Base-by-base conservation (phyloP, 129 eudicot genomes). In the Helichrysum umbraculigerum region DNA sequence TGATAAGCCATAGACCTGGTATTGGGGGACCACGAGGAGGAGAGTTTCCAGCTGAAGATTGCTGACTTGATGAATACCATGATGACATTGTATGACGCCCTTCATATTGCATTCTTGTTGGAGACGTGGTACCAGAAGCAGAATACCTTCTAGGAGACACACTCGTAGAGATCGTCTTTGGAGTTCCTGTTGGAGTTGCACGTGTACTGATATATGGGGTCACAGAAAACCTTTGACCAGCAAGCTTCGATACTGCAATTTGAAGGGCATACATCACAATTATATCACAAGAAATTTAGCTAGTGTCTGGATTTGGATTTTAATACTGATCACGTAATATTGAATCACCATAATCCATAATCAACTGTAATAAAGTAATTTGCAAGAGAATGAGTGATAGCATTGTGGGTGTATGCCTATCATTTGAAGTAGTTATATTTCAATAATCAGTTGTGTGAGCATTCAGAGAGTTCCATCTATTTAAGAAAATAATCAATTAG, bases 1-100 rank as follows among this genome's bases (percentile, higher is more conserved):
- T 63, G 33, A 37, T 65, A 76, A 28, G 63, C 71, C 70, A 70
- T 57, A 41, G 17, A 93, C 98, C 96, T 91, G 98, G 85, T 69
- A 86, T 59, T 7, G 96, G 91, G 50, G 92, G 91, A 0, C 87
- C 96, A 62, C 87, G 88, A 69, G 96, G 96, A 77, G 99, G 99
- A 60, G 99, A 94, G 84, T 81, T 94, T 57, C 92, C 92, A 72
- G 96, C 97, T n/a, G 99, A 94, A 69, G 99, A 91, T 83, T 91
- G 97, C 79, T 91, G 99, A 82, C 99, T 94, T 65, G 99, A 91
- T 28, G 97, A 80, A 61, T 91, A 94, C 96, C 96, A 94, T 65
- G 98, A 88, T 35, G 98, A 88, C 75, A 89, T 71, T 42, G 93
- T 78, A 25, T 66, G 81, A 37, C 92, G 90, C 34, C 96, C 89